Conservation (phyloP, 2,329 filamentous ascomycete genomes). For the Penicillium psychrosexuale region DNA sequence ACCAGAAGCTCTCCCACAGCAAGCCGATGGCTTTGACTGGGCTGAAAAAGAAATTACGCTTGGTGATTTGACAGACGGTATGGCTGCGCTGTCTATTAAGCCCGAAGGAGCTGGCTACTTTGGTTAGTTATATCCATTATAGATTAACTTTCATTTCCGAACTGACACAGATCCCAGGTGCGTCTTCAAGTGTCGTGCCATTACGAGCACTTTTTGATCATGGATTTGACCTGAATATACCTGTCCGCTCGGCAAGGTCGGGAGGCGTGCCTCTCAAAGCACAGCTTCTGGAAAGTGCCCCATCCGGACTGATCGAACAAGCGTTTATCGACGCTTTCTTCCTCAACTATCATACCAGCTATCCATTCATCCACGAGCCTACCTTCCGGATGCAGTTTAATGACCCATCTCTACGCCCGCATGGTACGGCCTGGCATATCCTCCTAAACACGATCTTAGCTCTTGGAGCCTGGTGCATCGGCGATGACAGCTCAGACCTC, state of each 20-base stretch:
- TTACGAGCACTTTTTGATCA: constrained; percentile 39
- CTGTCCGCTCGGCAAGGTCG: constrained; percentile 28
- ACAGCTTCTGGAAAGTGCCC: constrained; percentile 38
- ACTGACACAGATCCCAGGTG: constrained; percentile 21
- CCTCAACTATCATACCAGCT: constrained; percentile 46
- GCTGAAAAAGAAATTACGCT: constrained; percentile 40
- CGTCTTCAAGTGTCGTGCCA: constrained; percentile 41
- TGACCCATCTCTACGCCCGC: constrained; percentile 43
- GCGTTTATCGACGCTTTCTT: constrained; percentile 49
- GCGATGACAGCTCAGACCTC: constrained; percentile 41
- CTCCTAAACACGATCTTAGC: constrained; percentile 47
- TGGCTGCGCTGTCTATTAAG: constrained; percentile 42
- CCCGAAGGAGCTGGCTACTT: constrained; percentile 43
- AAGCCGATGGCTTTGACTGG: constrained; percentile 41
- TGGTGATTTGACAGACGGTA: constrained; percentile 40
- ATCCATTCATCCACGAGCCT: constrained; percentile 49
- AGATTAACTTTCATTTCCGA: neutral
- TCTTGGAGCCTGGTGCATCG: constrained; percentile 46
- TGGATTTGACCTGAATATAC: constrained; percentile 40
- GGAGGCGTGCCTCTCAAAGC: constrained; percentile 37
- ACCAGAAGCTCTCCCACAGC: constrained; percentile 45
- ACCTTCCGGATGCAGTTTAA: constrained; percentile 49
- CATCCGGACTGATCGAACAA: constrained; percentile 40
- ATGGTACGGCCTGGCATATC: constrained; percentile 45
- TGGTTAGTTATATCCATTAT: constrained; percentile 20